Evolutionary conservation across 805 yeast species (phyloP).

Genomic region (Candida lessepsii): DNA sequence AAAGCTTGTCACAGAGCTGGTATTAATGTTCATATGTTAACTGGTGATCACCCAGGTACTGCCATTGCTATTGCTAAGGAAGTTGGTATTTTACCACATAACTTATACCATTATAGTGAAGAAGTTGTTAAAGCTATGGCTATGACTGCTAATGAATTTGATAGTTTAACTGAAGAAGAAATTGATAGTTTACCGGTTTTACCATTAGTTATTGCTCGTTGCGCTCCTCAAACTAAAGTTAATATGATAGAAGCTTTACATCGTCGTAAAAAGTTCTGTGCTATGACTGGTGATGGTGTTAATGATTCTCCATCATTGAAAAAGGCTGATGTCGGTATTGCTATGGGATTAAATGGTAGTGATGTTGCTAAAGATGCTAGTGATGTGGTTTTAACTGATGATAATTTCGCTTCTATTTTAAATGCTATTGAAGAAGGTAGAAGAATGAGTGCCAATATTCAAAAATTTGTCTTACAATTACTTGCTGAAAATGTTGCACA

Average conservation of each 20-base stretch:
- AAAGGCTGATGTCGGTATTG: conserved; percentile 78
- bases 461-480: conserved; percentile 72
- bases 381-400: conserved; percentile 68
- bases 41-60: conserved; percentile 80
- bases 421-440: conserved; percentile 81
- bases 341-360: conserved; percentile 76
- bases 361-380: conserved; percentile 86
- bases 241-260: conserved; percentile 42
- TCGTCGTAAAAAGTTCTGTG: conserved; percentile 35
- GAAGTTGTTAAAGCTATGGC: conserved; percentile 36
- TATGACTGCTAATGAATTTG: conserved; percentile 40
- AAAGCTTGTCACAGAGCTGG: conserved; percentile 71
- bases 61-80: conserved; percentile 79
- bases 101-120: conserved; percentile 31
- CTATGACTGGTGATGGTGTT: conserved; percentile 64
- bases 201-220: conserved; percentile 41
- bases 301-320: conserved; percentile 78
- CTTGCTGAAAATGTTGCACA: conserved; percentile 73
- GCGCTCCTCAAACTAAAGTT: conserved; percentile 44
- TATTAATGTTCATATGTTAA: conserved; percentile 75
- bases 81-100: conserved; percentile 69
- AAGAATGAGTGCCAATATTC: conserved; percentile 75
- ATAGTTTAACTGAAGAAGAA: conserved; percentile 29
- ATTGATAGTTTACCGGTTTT: conserved; percentile 36
- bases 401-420: conserved; percentile 75